Evolutionary conservation across 2,329 filamentous ascomycete species (phyloP).

Genomic region (Intubia oerlemansii): DNA sequence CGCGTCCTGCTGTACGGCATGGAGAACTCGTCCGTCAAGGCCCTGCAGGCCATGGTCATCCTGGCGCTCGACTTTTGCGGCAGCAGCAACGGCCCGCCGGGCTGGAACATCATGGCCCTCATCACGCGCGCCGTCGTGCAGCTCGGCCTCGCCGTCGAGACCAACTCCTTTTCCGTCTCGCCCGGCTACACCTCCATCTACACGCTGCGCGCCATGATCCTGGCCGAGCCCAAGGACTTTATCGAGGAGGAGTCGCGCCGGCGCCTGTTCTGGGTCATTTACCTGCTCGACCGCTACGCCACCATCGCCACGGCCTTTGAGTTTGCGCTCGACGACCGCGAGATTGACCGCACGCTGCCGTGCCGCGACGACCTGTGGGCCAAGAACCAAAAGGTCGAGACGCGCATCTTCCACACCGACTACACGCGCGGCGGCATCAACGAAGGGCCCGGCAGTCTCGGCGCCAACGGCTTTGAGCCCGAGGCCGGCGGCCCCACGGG

Average conservation of each 20-base stretch:
- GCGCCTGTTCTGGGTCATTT: slow-evolving; percentile 84
- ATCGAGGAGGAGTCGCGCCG: slow-evolving; percentile 76
- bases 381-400: slow-evolving; percentile 66
- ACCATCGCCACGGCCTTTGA: slow-evolving; percentile 80
- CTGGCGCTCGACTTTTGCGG: slow-evolving; percentile 68
- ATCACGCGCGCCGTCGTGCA: slow-evolving; percentile 79
- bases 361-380: slow-evolving; percentile 75
- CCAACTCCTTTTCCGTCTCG: slow-evolving; percentile 55
- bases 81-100: slow-evolving; percentile 70
- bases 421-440: slow-evolving; percentile 2
- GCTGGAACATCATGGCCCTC: slow-evolving; percentile 77
- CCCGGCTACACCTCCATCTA: slow-evolving; percentile 74
- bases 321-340: slow-evolving; percentile 70
- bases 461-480: neutral
- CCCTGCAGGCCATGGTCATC: slow-evolving; percentile 71
- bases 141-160: slow-evolving; percentile 63
- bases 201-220: slow-evolving; percentile 56
- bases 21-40: slow-evolving; percentile 73
- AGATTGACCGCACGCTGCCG: slow-evolving; percentile 68
- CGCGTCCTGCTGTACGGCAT: slow-evolving; percentile 72
- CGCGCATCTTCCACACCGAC: slow-evolving; percentile 19
- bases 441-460: slow-evolving; percentile 4
- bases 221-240: neutral
- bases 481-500: neutral
- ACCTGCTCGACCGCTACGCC: slow-evolving; percentile 72